Evolutionary conservation across 306 rosid species (phyloP), one percentile per base, ranked within the genome.

Genomic region (Vicia sativa): DNA sequence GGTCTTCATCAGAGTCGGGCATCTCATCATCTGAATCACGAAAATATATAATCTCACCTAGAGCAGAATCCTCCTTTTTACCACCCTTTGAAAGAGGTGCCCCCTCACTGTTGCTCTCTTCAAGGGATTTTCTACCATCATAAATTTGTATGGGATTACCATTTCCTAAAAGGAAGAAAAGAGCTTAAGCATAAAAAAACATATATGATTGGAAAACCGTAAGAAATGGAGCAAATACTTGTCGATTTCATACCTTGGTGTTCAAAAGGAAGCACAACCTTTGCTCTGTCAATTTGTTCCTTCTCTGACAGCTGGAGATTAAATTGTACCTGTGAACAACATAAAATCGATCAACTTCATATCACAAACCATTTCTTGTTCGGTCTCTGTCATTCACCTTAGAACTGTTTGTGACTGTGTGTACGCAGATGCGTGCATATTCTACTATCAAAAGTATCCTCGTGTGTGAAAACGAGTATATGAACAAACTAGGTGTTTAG

Each of bases 1-100:
- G 98, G 74, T 92, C 98, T 82, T 92, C 98, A 72, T 90, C 98
- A 55, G 98, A 92, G 79, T 92, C 98, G 46, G 96, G 98, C 89
- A 84, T 92, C 86, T 92, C 96, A 68, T 86, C 98, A 43, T 92
- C 98, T 9, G 98, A 92, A 77, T 92, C 98, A 2, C 96, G 93
- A 18, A 78, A 86, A 77, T 90, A 92, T 78, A 87, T 76, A 62
- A 92, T 92, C 89, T 92, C 98, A 5, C 98, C 98, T 26, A 66
- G 82, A 73, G 86, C 56, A n/a, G 88, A 68, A 13, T 67, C 88
- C 65, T 78, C 87, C 45, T 77, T 78, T 35, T 77, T 71, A 39
- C 62, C 77, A 39, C 62, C 77, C 42, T 76, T 59, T 31, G 82
- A 54, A 67, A 68, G 38, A 63, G 84, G 67, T 29, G 61, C 43